Evolutionary conservation across 169 alveolate species (phyloP), one percentile per base, ranked within the genome.

Genomic region (Plasmodium knowlesi): DNA sequence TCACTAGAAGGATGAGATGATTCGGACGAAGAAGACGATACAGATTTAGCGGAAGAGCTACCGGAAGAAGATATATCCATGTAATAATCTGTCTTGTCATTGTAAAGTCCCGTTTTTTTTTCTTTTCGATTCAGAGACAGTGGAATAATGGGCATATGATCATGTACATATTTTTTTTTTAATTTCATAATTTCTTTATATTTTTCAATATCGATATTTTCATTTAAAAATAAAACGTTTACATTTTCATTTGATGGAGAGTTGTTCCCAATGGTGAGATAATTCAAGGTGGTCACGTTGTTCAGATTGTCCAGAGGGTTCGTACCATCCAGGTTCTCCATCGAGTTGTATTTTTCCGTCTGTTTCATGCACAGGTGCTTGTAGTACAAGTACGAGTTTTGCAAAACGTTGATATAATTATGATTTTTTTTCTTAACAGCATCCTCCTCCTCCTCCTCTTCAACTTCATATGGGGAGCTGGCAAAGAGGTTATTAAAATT

Each of bases 141-240:
- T 5, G 93, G 93, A 37, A 86, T 76, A 32, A 86, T 86, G 10
- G 93, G 93, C 93, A 86, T 86, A 78, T 86, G 93, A 37, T 86
- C 93, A 86, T 86, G 93, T 28, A 86, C 71, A 86, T 86, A 86
- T 76, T 78, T 86, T 86, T 86, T 86, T 53, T 78, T 86, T 54
- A 86, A 86, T 61, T 34, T 78, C 88, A 86, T 86, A 61, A 86
- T 57, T 86, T 86, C 88, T 54, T 86, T 86, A 46, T 86, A 86
- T 32, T 86, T 86, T 78, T 86, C 93, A 4, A 86, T 79, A 86
- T 86, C 83, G 43, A 86, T 37, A 78, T 86, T 86, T 86, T 86
- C 93, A 53, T 79, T 34, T 10, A 86, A 78, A 28, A 67, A 86
- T 37, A 86, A 19, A 32, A 86, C 71, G 57, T 86, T 86, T 12